Base-by-base conservation (phyloP, 202 grass and related monocot genomes). In the Carex sylvatica region DNA sequence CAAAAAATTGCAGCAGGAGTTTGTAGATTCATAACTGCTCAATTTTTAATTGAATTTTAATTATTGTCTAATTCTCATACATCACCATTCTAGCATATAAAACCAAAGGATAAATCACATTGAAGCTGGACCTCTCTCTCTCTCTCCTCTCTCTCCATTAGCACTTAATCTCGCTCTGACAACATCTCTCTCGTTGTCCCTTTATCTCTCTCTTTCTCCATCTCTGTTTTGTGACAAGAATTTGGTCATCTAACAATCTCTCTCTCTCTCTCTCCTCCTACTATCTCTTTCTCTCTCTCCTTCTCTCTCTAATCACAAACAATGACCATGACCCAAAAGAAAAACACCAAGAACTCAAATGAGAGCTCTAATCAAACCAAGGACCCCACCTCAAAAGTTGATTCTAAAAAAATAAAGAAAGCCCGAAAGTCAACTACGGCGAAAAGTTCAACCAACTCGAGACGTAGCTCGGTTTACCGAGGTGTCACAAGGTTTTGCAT, bases 401-500 rank as follows among this genome's bases (percentile, higher is more conserved):
- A 14, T 30, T 82, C 64, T 63, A 35, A 28, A 61, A 94, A 91
- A 89, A 72, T 85, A 14, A 97, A 97, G 90, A 89, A 91, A 60
- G 89, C 92, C 13, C 87, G 88, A 64, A 97, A 91, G 85, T n/a
- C n/a, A n/a, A 97, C 80, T 67, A 87, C 88, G 58, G 90, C 90
- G 18, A 88, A 92, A 23, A 90, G 88, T 47, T 87, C 92, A 10
- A 9, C 42, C 33, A 90, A 90, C 38, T 86, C 86, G 3, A 92
- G 92, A 78, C 95, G 95, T 81, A 97, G 95, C 90, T 97, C 95
- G 65, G 36, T 91, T 54, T 88, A 91, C 90, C 84, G 95, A 36
- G 95, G 95, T 60, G 92, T 97, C 55, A 97, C 95, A 0, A 88
- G 95, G 95, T 94, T 72, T 4, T 53, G 4, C 0, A 26, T 12